Base-by-base conservation (phyloP, 305 asterid species). In the Plantago lanceolata region DNA sequence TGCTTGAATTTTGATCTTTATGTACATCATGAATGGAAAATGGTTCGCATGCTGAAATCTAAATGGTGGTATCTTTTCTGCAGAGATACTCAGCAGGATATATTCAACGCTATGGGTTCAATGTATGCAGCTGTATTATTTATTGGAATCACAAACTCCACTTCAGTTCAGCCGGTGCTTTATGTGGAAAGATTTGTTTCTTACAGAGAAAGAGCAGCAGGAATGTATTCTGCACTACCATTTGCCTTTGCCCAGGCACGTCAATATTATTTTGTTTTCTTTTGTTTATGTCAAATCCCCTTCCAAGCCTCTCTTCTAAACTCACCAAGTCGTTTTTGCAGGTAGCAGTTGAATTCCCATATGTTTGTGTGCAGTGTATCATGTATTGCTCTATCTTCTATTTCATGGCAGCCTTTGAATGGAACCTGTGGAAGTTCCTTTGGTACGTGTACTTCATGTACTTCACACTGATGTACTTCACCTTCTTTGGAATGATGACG, bases 401-500 rank as follows among this genome's bases (percentile, higher is more conserved):
- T 79, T 73, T 59, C 63, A 77, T 88, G 96, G 90, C 90, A 6
- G 67, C 86, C 31, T 88, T 88, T 54, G 94, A 88, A 57, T 80
- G 86, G 87, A 84, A 72, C 14, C 8, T 50, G 16, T 79, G 71
- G 81, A 88, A 88, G 76, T 81, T 88, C 26, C 57, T 85, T 21
- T 88, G 89, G 89, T 79, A 85, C 68, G 65, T 77, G 48, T 85
- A 69, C 62, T 88, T 85, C 73, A 85, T 85, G 96, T 82, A 82
- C 76, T 82, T 85, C 87, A 82, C 96, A 2, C 59, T 88, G 5
- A 67, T 88, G 58, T 88, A 88, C 81, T 88, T 88, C 87, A 88
- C 96, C 57, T 76, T 84, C 81, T 88, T 82, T 1, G 96, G 96
- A 4, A 83, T 88, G 94, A 85, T 85, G 96, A 82, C 94, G 0